Percentiles rank a stretch among this genome's conserved stretches.
phyloP scores from a whole-genome alignment of 2,329 filamentous ascomycete species.

The Ophiostoma australiae region DNA sequence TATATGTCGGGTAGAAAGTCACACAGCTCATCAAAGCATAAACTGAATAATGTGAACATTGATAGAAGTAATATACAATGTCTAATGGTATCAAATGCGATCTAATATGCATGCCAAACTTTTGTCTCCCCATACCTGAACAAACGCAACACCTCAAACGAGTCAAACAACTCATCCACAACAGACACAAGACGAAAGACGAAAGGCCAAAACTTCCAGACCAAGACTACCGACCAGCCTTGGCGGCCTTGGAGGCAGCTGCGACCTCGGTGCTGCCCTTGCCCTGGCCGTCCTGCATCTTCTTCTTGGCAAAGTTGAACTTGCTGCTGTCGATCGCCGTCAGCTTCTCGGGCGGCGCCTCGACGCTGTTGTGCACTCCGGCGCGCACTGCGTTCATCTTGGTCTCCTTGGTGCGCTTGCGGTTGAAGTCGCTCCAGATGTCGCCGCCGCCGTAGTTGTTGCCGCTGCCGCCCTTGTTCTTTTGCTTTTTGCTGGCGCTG shows the following conservation, averaged over 20 bases:
- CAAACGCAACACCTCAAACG: no score
- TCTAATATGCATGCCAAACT: constrained; percentile 3
- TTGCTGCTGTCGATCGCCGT: constrained; percentile 59
- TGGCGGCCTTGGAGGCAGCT: neutral
- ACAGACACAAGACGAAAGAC: neutral
- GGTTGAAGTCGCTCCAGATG: constrained; percentile 71
- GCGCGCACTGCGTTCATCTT: constrained; percentile 30
- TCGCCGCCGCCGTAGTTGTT: constrained; percentile 39
- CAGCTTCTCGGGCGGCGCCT: constrained; percentile 67
- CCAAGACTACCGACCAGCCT: neutral
- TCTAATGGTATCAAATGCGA: constrained; percentile 12
- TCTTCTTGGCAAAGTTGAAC: constrained; percentile 42
- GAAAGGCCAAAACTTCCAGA: neutral
- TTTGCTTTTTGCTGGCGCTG: constrained; percentile 39
- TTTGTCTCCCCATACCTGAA: neutral
- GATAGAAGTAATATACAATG: neutral
- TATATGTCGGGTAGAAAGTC: no score
- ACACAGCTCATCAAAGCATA: no score
- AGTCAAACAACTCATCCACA: neutral
- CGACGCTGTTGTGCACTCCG: constrained; percentile 55
- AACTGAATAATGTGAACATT: neutral
- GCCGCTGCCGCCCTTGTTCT: constrained; percentile 35
- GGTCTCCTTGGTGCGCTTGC: constrained; percentile 47
- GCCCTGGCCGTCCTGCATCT: constrained; percentile 13
- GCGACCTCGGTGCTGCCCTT: neutral